Evolutionary conservation across 495 filamentous ascomycete species (phyloP), one percentile per base, ranked within the genome.

Genomic region (Choiromyces venosus): DNA sequence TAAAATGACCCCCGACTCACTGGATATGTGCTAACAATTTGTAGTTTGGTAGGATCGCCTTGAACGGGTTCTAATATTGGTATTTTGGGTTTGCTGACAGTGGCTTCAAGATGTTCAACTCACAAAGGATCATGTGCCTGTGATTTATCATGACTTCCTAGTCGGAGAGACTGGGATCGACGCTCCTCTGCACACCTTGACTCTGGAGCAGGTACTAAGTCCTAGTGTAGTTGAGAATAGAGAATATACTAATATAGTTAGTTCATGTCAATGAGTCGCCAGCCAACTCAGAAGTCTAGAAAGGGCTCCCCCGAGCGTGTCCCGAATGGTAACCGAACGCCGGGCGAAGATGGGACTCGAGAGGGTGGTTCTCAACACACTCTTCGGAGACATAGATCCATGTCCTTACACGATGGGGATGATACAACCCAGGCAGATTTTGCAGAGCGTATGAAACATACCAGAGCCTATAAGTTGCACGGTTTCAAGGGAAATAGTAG

Each of bases 71-170:
- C 16, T 33, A 10, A 19, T 35, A 36, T 42, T 39, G 10, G 25
- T 64, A 5, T 68, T 36, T 29, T 21, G 37, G 21, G 12, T 18
- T 52, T 66, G 64, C 72, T 77, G 19, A 76, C 69, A 7, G 19
- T 61, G 38, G 25, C 91, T 79, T 46, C 7, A 61, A 72, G 95
- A 99, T 80, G 95, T 99, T 3, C 96, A 99, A 81, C 86, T 99
- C 66, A 99, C 96, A 25, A 99, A 99, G 80, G 96, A 99, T 81
- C 94, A 95, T 82, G 93, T 99, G 10, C 96, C 96, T 25, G 94
- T 99, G 78, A 97, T 99, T 78, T 99, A 99, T 82, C 96, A 99
- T 82, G 96, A 99, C 82, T 99, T 99, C 78, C 86, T 99, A 21
- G 95, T 99, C 82, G 97, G 93, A 81, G 96, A 99, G 83, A 99